These are phyloP conservation scores for Oropetium thomaeum DNA, from an alignment of 176 grass and related monocot species.

Conservation along the genomic window DNA sequence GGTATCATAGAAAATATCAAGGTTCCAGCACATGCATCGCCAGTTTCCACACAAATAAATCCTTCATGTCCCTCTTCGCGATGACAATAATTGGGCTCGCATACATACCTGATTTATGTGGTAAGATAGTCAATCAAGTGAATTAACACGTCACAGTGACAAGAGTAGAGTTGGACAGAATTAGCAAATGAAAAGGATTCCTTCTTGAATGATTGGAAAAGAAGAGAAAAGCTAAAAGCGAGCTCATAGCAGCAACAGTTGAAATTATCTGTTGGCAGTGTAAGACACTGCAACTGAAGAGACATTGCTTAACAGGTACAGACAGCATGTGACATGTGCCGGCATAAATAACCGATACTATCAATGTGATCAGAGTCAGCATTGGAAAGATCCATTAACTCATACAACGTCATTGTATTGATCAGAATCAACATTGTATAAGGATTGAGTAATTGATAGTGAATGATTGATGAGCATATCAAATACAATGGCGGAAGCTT, in stretches of 20 bases:
- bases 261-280: background rate
- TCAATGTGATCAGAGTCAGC: background rate
- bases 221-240: background rate
- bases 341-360: background rate
- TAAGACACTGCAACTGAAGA: background rate
- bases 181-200: constrained; percentile 2
- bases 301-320: background rate
- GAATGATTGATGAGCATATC: background rate
- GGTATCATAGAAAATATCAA: too few species aligned
- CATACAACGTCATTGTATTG: background rate
- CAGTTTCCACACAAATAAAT: too few species aligned
- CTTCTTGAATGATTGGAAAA: background rate
- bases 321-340: background rate
- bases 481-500: background rate
- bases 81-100: background rate
- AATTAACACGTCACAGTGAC: background rate
- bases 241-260: constrained; percentile 18
- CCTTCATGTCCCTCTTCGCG: too few species aligned
- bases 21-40: too few species aligned
- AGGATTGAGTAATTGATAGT: background rate
- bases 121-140: background rate
- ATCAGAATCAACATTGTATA: too few species aligned
- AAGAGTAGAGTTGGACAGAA: background rate
- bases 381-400: background rate
- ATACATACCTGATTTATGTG: background rate